Evolutionary conservation across 192 early-diverging fungal species (phyloP).

Genomic region (Backusella tuberculispora): DNA sequence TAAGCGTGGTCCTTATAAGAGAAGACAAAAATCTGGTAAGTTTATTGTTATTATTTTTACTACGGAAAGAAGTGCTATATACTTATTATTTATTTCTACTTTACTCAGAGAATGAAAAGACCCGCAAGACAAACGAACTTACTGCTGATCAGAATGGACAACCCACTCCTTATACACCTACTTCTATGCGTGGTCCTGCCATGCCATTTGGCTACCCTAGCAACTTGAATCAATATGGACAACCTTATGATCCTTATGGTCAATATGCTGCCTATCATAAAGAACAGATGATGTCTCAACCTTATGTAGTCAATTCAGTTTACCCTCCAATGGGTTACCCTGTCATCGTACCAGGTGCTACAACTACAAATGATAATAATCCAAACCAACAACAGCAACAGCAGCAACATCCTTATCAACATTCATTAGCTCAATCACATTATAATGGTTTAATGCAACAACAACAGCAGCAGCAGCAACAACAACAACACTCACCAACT

Average conservation of each 20-base stretch:
- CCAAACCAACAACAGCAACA: constrained; percentile 20
- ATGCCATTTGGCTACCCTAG: constrained; percentile 23
- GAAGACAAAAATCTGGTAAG: constrained; percentile 30
- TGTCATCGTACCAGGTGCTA: constrained; percentile 16
- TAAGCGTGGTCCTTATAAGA: constrained; percentile 84
- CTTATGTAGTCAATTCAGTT: constrained; percentile 29
- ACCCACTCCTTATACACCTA: constrained; percentile 4
- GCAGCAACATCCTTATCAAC: constrained; percentile 2
- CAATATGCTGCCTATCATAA: constrained; percentile 28
- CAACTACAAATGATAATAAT: not conserved
- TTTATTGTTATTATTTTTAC: no score
- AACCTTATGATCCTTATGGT: constrained; percentile 13
- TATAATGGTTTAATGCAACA: constrained; percentile 5
- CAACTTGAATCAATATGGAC: constrained; percentile 25
- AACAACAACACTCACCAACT: not conserved
- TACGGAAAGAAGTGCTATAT: no score
- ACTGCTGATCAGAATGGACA: constrained; percentile 1
- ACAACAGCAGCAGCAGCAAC: not conserved
- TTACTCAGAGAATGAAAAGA: not conserved
- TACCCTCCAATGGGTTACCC: constrained; percentile 27
- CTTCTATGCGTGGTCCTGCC: constrained; percentile 21
- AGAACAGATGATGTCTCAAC: constrained; percentile 25
- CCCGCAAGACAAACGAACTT: not conserved
- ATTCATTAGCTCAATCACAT: constrained; percentile 5
- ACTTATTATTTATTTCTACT: no score